Base-by-base conservation (phyloP, 768 basidiomycete species). In the Phaffia australis region DNA sequence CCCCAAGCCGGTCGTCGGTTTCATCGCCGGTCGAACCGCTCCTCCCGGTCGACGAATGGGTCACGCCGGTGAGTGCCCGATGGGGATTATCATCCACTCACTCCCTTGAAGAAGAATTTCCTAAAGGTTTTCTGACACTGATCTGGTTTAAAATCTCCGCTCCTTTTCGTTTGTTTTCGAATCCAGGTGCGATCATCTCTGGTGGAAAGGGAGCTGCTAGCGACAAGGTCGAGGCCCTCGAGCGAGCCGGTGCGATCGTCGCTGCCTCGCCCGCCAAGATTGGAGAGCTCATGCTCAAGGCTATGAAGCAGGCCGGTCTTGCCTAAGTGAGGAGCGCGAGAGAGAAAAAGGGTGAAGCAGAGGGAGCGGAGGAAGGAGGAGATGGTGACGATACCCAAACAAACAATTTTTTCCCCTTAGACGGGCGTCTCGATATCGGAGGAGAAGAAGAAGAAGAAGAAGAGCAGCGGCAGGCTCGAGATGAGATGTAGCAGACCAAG, bases 1-100 rank as follows among this genome's bases (percentile, higher is more conserved):
- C 71, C 89, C 89, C 65, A 99, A 99, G 78, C 95, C 95, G 58
- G 91, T 98, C 47, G 90, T 99, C 64, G 89, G 87, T 49, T 99
- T 99, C 79, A 97, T 99, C 74, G 95, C 95, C 65, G 95, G 95
- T 59, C 86, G 89, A 67, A 98, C 95, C 65, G 95, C 95, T 52
- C 95, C 95, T 62, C 95, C 95, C 49, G 95, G 95, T 50, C 82
- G 95, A 73, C 87, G 95, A 71, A 99, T 98, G 93, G 91, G 57
- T 15, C 57, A 58, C 58, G 55, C 62, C 27, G 68, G 60, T 60
- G 19, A 27, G 35, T 49, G 46, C 14, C 9, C 0, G 51, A 16
- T 46, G 25, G 29, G 49, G 35, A 3, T 54, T 46, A 7, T 6
- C n/a, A 46, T 32, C 27, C 21, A 18, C 49, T 21, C 25, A 3